Percentiles rank a stretch among this genome's conserved stretches.
Evolutionary conservation across 495 filamentous ascomycete species (phyloP).

Genomic region (Penicillium desertorum): DNA sequence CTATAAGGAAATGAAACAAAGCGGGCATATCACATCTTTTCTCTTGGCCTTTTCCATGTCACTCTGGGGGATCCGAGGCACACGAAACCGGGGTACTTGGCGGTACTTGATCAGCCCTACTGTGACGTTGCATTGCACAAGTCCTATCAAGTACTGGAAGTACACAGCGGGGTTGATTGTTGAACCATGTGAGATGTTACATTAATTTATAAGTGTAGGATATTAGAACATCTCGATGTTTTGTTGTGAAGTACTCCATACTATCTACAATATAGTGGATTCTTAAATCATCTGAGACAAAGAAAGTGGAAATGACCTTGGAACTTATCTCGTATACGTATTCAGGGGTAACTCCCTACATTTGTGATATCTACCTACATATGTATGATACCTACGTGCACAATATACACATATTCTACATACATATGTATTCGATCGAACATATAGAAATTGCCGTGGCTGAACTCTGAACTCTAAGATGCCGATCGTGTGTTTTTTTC

Average conservation of each 20-base stretch:
- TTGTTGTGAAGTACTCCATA: too few species aligned
- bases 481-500: constrained; percentile 21
- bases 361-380: background rate
- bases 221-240: too few species aligned
- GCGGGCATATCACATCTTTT: constrained; percentile 1
- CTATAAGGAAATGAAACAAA: background rate
- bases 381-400: too few species aligned
- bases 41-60: background rate
- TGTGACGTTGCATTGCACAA: constrained; percentile 5
- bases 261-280: too few species aligned
- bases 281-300: background rate
- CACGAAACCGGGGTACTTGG: constrained; percentile 9
- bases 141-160: constrained; percentile 8
- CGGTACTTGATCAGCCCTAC: constrained; percentile 1
- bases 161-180: background rate
- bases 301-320: background rate
- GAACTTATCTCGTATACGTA: background rate
- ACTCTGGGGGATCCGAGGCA: constrained; percentile 9
- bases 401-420: background rate
- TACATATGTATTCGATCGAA: background rate
- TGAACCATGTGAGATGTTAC: background rate
- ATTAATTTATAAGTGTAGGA: background rate
- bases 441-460: constrained; percentile 20
- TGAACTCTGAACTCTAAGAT: constrained; percentile 10
- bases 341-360: background rate